phyloP scores from a whole-genome alignment of 768 basidiomycete genomes.

The Ramaria rubella region DNA sequence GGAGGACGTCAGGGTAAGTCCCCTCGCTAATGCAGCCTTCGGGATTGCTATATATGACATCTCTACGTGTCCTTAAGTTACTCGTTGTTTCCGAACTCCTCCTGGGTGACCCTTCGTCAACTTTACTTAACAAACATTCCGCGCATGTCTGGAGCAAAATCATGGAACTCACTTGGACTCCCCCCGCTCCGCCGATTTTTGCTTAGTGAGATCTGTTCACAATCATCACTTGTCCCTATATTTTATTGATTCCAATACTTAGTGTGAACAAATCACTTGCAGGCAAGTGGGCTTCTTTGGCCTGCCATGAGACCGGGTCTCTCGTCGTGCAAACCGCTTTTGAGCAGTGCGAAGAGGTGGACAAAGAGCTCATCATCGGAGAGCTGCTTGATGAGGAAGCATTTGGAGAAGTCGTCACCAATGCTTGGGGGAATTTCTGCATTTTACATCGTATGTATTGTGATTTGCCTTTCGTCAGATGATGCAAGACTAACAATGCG shows the following conservation, averaged over 20 bases:
- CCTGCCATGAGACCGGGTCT: slow-evolving; percentile 87
- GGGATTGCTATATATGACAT: not conserved
- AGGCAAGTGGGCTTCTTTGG: slow-evolving; percentile 84
- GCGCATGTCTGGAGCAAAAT: slow-evolving; percentile 95
- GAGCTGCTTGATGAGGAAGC: slow-evolving; percentile 63
- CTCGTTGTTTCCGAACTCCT: slow-evolving; percentile 81
- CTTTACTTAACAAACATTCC: slow-evolving; percentile 84
- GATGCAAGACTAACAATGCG: not conserved
- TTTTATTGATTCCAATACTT: not conserved
- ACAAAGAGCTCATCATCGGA: slow-evolving; percentile 79
- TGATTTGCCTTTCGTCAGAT: not conserved
- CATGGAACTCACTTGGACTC: slow-evolving; percentile 85
- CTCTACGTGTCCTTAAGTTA: slow-evolving; percentile 23
- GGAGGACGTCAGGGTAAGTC: slow-evolving; percentile 59
- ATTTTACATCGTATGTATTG: slow-evolving; percentile 67
- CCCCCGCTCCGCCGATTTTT: slow-evolving; percentile 84
- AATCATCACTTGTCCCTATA: slow-evolving; percentile 3
- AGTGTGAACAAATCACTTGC: slow-evolving; percentile 85
- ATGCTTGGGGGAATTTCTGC: slow-evolving; percentile 86
- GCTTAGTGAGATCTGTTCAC: slow-evolving; percentile 51
- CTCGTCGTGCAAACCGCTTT: slow-evolving; percentile 86
- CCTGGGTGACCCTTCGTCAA: slow-evolving; percentile 77
- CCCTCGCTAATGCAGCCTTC: not conserved
- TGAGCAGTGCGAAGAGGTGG: slow-evolving; percentile 76
- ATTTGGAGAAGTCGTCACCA: slow-evolving; percentile 75